Evolutionary conservation across 78 protist species (phyloP).

Genomic region (Dictyostelium capitatum): DNA sequence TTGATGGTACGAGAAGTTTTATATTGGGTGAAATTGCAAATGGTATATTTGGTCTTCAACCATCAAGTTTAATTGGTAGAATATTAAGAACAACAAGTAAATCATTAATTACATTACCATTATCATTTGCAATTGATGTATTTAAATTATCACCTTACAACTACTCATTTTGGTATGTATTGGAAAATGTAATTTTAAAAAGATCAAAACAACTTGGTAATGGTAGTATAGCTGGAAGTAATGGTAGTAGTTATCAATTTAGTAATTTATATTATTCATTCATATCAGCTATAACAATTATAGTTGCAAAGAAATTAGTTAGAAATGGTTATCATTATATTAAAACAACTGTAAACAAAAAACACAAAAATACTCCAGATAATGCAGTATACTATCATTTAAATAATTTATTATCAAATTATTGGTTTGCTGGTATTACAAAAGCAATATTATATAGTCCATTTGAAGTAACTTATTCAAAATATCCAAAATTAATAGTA

Average conservation of each 20-base stretch:
- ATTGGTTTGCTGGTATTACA: no score
- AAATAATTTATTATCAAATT: no score
- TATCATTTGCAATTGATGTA: background rate
- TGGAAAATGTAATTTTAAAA: background rate
- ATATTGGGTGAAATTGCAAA: background rate
- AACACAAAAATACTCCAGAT: background rate
- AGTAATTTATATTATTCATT: slow-evolving; percentile 3
- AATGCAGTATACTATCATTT: background rate
- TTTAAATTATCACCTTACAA: background rate
- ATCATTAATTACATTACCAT: background rate
- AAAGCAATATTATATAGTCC: background rate
- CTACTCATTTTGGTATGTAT: background rate
- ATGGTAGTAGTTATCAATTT: background rate
- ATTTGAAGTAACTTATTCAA: background rate
- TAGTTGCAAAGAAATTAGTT: background rate
- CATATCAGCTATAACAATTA: background rate
- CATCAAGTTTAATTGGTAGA: background rate
- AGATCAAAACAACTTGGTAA: background rate
- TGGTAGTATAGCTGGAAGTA: background rate
- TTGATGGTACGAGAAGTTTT: background rate
- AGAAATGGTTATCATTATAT: background rate
- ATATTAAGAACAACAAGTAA: background rate
- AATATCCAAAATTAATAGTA: background rate
- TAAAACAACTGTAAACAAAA: background rate
- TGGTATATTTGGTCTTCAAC: background rate